Conservation (phyloP, 257 asterid species). For the Petunia secreta region DNA sequence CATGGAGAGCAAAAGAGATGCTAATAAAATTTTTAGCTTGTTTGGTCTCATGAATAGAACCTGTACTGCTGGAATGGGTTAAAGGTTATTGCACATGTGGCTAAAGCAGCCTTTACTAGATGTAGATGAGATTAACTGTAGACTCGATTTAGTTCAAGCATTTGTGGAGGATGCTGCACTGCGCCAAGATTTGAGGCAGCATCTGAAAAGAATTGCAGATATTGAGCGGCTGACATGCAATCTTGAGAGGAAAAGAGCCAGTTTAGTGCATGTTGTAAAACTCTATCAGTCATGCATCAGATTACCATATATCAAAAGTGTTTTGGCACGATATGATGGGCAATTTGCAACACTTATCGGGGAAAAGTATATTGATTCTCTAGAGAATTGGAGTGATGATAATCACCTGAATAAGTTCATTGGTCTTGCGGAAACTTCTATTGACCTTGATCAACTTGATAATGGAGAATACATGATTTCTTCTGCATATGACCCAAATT, state of each 20-base stretch:
- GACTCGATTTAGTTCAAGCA: slow-evolving; percentile 92
- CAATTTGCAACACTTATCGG: slow-evolving; percentile 70
- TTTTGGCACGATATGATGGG: slow-evolving; percentile 73
- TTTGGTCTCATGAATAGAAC: slow-evolving; percentile 95
- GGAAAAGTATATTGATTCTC: slow-evolving; percentile 71
- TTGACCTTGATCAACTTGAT: slow-evolving; percentile 97
- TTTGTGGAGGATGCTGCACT: slow-evolving; percentile 84
- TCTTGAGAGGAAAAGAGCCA: slow-evolving; percentile 81
- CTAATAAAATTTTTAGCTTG: slow-evolving; percentile 91
- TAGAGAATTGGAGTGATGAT: slow-evolving; percentile 76
- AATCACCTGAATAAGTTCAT: slow-evolving; percentile 82
- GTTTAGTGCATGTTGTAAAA: slow-evolving; percentile 81
- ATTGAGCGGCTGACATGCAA: slow-evolving; percentile 74
- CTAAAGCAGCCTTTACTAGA: slow-evolving; percentile 89
- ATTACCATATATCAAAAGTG: slow-evolving; percentile 77
- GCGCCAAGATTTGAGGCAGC: slow-evolving; percentile 92
- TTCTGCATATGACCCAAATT: slow-evolving; percentile 73
- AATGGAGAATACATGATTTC: slow-evolving; percentile 98
- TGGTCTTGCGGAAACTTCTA: slow-evolving; percentile 93
- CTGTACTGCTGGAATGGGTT: slow-evolving; percentile 98
- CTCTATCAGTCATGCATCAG: slow-evolving; percentile 98
- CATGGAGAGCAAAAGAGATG: slow-evolving; percentile 97
- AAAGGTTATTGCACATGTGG: slow-evolving; percentile 93
- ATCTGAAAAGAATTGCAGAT: slow-evolving; percentile 89
- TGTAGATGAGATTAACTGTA: slow-evolving; percentile 70